A percentile compares a stretch with the other conserved stretches of the same genome.
Evolutionary conservation across 2,329 filamentous ascomycete species (phyloP).

Genomic region (Ophiosphaerella herpotricha): DNA sequence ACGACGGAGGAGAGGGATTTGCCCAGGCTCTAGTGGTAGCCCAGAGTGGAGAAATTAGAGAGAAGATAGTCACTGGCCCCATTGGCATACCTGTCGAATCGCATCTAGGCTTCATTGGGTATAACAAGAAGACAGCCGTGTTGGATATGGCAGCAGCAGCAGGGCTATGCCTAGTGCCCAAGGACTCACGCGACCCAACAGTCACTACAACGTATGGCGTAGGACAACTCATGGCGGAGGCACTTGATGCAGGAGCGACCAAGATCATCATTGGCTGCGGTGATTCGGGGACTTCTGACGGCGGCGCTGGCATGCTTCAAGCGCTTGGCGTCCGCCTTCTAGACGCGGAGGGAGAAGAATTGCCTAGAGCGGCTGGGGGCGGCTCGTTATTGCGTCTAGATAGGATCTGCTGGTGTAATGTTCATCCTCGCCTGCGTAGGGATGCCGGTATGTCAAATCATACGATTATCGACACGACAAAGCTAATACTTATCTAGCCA

Average conservation of each 20-base stretch:
- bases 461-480: too few species aligned
- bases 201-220: slow-evolving; percentile 59
- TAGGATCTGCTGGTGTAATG: slow-evolving; percentile 45
- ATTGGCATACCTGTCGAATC: slow-evolving; percentile 50
- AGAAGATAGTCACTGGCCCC: slow-evolving; percentile 51
- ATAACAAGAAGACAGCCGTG: slow-evolving; percentile 50
- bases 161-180: slow-evolving; percentile 56
- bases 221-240: slow-evolving; percentile 54
- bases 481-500: slow-evolving; percentile 14
- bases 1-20: slow-evolving; percentile 61
- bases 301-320: slow-evolving; percentile 60
- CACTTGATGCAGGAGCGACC: slow-evolving; percentile 52
- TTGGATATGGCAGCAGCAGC: slow-evolving; percentile 61
- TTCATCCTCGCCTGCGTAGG: slow-evolving; percentile 46
- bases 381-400: slow-evolving; percentile 46
- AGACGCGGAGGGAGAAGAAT: slow-evolving; percentile 42
- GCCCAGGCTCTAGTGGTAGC: slow-evolving; percentile 52
- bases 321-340: slow-evolving; percentile 55
- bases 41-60: slow-evolving; percentile 48
- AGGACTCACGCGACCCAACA: slow-evolving; percentile 51
- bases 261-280: slow-evolving; percentile 59
- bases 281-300: slow-evolving; percentile 60
- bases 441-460: slow-evolving; percentile 20
- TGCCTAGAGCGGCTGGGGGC: slow-evolving; percentile 51
- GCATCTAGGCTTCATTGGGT: slow-evolving; percentile 53